A percentile compares a stretch with the other conserved stretches of the same genome.
Conservation (phyloP, 257 asterid species). For the Primulina eburnea region DNA sequence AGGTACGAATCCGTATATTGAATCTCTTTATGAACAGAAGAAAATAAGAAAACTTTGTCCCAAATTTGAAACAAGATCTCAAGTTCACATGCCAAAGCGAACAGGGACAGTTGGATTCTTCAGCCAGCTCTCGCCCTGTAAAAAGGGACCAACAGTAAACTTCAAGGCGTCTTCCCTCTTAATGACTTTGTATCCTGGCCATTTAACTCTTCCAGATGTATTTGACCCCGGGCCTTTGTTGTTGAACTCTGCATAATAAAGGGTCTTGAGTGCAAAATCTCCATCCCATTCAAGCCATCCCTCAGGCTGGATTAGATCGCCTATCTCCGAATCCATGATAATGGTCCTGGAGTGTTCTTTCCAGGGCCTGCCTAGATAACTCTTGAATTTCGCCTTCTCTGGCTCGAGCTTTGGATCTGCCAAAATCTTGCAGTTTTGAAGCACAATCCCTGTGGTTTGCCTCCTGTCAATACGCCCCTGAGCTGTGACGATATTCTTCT, state of each 20-base stretch:
- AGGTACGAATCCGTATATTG: background rate
- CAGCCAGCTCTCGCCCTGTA: conserved; percentile 46
- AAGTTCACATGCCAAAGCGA: conserved; percentile 30
- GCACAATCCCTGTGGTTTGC: conserved; percentile 40
- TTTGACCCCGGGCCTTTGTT: conserved; percentile 44
- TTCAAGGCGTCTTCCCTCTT: conserved; percentile 36
- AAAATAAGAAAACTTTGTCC: background rate
- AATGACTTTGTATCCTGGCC: conserved; percentile 35
- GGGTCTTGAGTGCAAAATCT: conserved; percentile 30
- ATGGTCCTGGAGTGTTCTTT: conserved; percentile 39
- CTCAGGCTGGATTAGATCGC: conserved; percentile 35
- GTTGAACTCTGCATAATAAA: conserved; percentile 33
- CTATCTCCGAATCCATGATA: conserved; percentile 43
- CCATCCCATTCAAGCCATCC: conserved; percentile 38
- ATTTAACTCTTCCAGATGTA: conserved; percentile 32
- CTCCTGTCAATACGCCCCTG: conserved; percentile 39
- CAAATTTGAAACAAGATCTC: background rate
- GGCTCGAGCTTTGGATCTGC: conserved; percentile 31
- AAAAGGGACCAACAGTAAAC: conserved; percentile 33
- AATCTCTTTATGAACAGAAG: background rate
- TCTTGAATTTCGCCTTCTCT: conserved; percentile 31
- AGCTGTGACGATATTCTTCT: conserved; percentile 39
- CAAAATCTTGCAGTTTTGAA: conserved; percentile 38
- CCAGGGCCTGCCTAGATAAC: conserved; percentile 46
- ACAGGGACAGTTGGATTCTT: conserved; percentile 25